Evolutionary conservation across 2,329 filamentous ascomycete species (phyloP), one percentile per base, ranked within the genome.

Genomic region (Trichoderma oligosporum): DNA sequence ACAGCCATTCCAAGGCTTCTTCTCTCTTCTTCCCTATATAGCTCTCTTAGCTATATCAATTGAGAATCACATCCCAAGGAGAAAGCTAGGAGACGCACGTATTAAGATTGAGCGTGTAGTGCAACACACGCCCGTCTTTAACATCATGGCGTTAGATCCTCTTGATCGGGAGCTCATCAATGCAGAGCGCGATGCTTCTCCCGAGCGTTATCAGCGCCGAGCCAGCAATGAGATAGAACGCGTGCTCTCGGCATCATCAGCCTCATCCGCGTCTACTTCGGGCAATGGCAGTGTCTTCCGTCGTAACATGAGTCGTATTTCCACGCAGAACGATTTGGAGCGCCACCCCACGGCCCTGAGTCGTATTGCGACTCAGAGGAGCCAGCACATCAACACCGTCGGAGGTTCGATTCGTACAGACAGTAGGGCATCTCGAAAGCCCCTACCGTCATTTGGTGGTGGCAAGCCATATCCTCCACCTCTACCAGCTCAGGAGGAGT

Each of bases 391-490:
- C 61, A 80, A 74, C 54, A 92, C 88, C 2, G 88, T 92, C n/a
- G 88, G 88, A 60, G 71, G 75, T 20, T 65, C 65, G 24, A 25
- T 68, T 20, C 66, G 67, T 41, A 71, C 70, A 61, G 65, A 65
- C 55, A 74, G 70, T 48, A 74, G 81, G 47, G 76, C 81, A 47
- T 82, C 77, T 4, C 76, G 68, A 55, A 83, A 74, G 66, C 84
- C 87, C 0, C 67, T 91, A 56, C 88, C 88, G 1, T 72, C 74
- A 6, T 89, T 91, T 69, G 88, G 88, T 33, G 83, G 78, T 55
- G 87, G 86, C n/a, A 92, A 91, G 73, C 78, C 84, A 0, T 90
- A 84, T 65, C 89, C 89, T 3, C 88, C 88, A 3, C 77, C 75
- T 0, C 69, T 92, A 39, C 87, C 88, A 2, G 82, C 85, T 12